A percentile compares a stretch with the other conserved stretches of the same genome.
Conservation (phyloP, 2,329 filamentous ascomycete genomes). For the Colletotrichum melonis region DNA sequence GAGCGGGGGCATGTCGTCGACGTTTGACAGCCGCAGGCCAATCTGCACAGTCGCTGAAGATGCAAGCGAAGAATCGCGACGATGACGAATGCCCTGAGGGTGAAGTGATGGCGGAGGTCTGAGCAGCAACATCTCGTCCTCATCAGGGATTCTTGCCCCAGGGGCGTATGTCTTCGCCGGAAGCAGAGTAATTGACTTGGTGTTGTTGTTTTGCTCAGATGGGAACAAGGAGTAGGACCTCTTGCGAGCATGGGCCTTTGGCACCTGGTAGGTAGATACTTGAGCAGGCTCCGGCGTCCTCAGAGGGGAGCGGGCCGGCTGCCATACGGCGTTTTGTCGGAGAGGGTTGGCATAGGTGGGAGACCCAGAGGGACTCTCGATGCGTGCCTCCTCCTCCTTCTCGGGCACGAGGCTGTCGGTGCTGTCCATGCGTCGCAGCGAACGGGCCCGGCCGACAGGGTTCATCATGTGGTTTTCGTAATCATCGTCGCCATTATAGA, state of each 20-base stretch:
- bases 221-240: constrained; percentile 56
- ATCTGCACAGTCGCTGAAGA: constrained; percentile 79
- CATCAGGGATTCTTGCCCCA: background rate
- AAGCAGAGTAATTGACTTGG: constrained; percentile 52
- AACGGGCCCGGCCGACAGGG: constrained; percentile 43
- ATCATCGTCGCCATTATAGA: constrained; percentile 47
- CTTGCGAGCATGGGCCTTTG: constrained; percentile 47
- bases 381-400: constrained; percentile 46
- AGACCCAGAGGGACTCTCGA: constrained; percentile 40
- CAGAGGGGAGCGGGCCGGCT: constrained; percentile 13
- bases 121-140: constrained; percentile 25
- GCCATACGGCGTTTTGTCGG: constrained; percentile 47
- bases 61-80: constrained; percentile 69
- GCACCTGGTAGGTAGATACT: constrained; percentile 33
- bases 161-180: constrained; percentile 60
- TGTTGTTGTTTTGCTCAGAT: constrained; percentile 39
- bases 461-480: constrained; percentile 49
- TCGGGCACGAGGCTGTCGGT: constrained; percentile 47
- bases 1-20: constrained; percentile 59
- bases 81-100: constrained; percentile 54
- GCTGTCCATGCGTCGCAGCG: constrained; percentile 47
- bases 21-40: constrained; percentile 73
- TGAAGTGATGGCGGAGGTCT: constrained; percentile 34
- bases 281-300: constrained; percentile 29
- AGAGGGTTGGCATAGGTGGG: constrained; percentile 41